Evolutionary conservation across 352 stramenopile species (phyloP).

Genomic region (Globisporangium middletonii): DNA sequence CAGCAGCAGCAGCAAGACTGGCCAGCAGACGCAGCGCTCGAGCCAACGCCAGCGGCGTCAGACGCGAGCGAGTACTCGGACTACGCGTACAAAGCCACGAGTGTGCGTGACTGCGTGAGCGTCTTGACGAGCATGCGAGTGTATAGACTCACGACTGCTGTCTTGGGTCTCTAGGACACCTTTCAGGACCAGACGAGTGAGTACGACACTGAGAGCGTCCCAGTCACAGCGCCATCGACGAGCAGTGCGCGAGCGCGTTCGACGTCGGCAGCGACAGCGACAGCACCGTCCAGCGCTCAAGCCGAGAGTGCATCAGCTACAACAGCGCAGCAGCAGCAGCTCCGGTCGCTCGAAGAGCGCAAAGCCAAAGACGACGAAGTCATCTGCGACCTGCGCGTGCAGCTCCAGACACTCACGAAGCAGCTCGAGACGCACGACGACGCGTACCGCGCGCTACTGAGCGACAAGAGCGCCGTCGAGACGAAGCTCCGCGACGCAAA

Average conservation of each 20-base stretch:
- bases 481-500: conserved; percentile 16
- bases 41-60: neutral
- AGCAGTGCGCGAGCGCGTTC: conserved; percentile 4
- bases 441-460: conserved; percentile 14
- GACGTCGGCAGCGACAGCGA: neutral
- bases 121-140: neutral
- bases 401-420: conserved; percentile 8
- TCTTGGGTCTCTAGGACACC: neutral
- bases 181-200: conserved; percentile 2
- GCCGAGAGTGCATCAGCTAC: neutral
- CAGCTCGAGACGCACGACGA: conserved; percentile 21
- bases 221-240: neutral
- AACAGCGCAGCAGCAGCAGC: conserved; percentile 10
- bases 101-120: conserved; percentile 6
- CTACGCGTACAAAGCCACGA: conserved; percentile 5
- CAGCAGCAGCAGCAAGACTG: conserved; percentile 8
- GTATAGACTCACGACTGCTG: neutral
- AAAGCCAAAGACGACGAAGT: conserved; percentile 22
- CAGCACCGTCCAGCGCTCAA: too few relatives aligned
- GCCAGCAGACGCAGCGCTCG: neutral
- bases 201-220: conserved; percentile 11
- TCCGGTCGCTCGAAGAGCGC: conserved; percentile 27
- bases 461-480: conserved; percentile 16
- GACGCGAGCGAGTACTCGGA: neutral
- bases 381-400: conserved; percentile 12